A percentile compares a stretch with the other conserved stretches of the same genome.
These are phyloP conservation scores for Rhizomucor pusillus DNA, from an alignment of 371 early-diverging fungal genomes.

Conservation along the genomic window DNA sequence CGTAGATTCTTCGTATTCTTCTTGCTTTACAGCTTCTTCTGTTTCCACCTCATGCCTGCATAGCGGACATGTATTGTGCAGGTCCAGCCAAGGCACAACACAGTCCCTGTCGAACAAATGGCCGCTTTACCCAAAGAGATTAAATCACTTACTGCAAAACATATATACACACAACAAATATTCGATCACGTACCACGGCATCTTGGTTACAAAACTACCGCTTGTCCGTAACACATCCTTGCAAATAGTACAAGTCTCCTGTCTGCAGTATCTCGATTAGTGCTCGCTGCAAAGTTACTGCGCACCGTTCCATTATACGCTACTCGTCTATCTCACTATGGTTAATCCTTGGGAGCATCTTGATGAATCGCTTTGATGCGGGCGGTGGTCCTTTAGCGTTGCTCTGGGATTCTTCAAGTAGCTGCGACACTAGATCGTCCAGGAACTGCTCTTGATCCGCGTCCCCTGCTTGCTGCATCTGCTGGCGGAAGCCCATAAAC, in stretches of 20 bases:
- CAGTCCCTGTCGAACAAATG: constrained; percentile 61
- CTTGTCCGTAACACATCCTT: constrained; percentile 38
- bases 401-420: constrained; percentile 48
- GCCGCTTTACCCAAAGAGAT: constrained; percentile 22
- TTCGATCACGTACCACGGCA: constrained; percentile 44
- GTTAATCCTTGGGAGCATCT: constrained; percentile 24
- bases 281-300: neutral
- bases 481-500: constrained; percentile 34
- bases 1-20: constrained; percentile 47
- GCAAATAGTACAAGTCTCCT: constrained; percentile 51
- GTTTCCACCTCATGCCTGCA: constrained; percentile 56
- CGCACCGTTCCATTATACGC: too few species aligned
- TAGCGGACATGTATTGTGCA: constrained; percentile 60
- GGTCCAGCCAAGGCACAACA: constrained; percentile 57
- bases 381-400: constrained; percentile 53
- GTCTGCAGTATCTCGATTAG: constrained; percentile 21
- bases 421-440: constrained; percentile 45
- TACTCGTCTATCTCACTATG: constrained; percentile 14
- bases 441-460: constrained; percentile 43
- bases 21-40: constrained; percentile 37
- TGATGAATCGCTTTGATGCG: constrained; percentile 44
- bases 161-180: neutral
- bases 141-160: neutral
- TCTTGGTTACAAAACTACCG: constrained; percentile 30
- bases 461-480: constrained; percentile 40